These are phyloP conservation scores for Fusarium sacchari DNA, from an alignment of 2,329 filamentous ascomycete genomes.

Conservation along the genomic window DNA sequence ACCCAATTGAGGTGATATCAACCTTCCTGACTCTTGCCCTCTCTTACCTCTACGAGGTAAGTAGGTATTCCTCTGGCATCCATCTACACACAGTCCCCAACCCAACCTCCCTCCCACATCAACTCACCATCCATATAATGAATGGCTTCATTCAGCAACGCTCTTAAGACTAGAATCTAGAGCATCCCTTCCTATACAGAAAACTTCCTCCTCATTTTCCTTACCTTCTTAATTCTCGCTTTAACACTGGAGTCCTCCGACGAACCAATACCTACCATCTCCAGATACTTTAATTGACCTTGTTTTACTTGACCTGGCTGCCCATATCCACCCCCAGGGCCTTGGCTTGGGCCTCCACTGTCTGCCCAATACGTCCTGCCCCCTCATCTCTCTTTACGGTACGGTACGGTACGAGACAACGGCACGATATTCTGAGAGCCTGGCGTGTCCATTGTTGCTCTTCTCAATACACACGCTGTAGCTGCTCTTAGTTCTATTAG, in stretches of 20 bases:
- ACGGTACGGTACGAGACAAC: background rate
- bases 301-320: background rate
- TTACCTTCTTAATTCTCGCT: background rate
- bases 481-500: conserved; percentile 5
- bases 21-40: conserved; percentile 1
- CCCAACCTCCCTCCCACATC: background rate
- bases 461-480: background rate
- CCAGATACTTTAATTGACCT: background rate
- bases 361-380: conserved; percentile 41
- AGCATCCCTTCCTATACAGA: conserved; percentile 3
- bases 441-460: conserved; percentile 15
- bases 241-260: conserved; percentile 15
- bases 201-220: background rate
- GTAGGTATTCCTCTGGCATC: background rate
- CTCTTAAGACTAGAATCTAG: conserved; percentile 10
- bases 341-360: conserved; percentile 44
- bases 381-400: conserved; percentile 22
- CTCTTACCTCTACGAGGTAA: too few species aligned
- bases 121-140: conserved; percentile 1
- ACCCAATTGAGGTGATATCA: background rate
- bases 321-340: conserved; percentile 33
- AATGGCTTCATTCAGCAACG: conserved; percentile 8
- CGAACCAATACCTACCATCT: background rate
- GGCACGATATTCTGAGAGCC: conserved; percentile 8
- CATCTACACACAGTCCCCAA: background rate